Conservation (phyloP, 768 basidiomycete species). For the Phaeotremella fagi region DNA sequence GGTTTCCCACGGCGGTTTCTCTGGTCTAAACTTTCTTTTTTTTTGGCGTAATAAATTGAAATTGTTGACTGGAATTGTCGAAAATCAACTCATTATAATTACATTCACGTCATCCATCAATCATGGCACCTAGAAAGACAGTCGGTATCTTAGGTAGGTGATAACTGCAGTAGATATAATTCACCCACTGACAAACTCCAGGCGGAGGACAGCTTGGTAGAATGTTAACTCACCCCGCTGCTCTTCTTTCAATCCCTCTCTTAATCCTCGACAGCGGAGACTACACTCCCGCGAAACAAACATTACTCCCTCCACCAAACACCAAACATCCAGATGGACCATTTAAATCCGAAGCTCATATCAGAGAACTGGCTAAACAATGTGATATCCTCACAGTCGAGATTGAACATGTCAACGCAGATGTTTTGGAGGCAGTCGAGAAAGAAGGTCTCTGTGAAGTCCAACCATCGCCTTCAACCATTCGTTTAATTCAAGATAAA, state of each 20-base stretch:
- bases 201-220: constrained; percentile 97
- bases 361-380: constrained; percentile 68
- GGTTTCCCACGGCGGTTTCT: too few species aligned
- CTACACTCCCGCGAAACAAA: constrained; percentile 82
- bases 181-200: constrained; percentile 39
- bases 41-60: too few species aligned
- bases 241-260: constrained; percentile 75
- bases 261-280: constrained; percentile 78
- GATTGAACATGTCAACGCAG: constrained; percentile 90
- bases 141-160: constrained; percentile 47
- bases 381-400: constrained; percentile 90
- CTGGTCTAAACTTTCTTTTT: too few species aligned
- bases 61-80: neutral
- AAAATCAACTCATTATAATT: neutral
- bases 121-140: constrained; percentile 40
- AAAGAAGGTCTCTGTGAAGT: constrained; percentile 52
- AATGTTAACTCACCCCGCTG: constrained; percentile 88
- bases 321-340: constrained; percentile 74
- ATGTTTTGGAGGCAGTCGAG: constrained; percentile 57
- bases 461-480: constrained; percentile 71
- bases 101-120: neutral
- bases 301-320: constrained; percentile 56
- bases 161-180: neutral
- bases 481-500: constrained; percentile 77
- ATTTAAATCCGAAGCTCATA: constrained; percentile 73